Conservation (phyloP, 2,329 filamentous ascomycete species). For the Ascochyta fabae region DNA sequence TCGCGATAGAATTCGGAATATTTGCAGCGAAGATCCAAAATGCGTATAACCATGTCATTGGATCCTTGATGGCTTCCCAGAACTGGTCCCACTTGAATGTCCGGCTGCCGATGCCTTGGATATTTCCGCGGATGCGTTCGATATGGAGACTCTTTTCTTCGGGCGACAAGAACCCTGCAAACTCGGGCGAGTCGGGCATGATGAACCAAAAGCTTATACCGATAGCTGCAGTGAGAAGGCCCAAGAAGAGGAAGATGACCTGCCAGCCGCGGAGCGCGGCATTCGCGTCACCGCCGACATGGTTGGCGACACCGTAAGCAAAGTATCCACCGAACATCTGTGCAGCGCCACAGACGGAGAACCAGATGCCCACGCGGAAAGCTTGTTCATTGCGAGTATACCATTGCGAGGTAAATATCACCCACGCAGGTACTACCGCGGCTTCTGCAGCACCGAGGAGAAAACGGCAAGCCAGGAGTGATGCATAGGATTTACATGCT, state of each 20-base stretch:
- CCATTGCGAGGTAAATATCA: constrained; percentile 28
- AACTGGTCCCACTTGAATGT: constrained; percentile 47
- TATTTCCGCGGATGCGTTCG: constrained; percentile 47
- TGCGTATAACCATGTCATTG: constrained; percentile 44
- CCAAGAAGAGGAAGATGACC: constrained; percentile 46
- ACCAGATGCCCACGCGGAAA: constrained; percentile 32
- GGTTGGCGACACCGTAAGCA: constrained; percentile 51
- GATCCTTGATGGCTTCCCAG: constrained; percentile 44
- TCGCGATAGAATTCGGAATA: constrained; percentile 48
- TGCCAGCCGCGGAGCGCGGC: constrained; percentile 50
- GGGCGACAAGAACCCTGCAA: constrained; percentile 26
- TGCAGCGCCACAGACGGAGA: constrained; percentile 32
- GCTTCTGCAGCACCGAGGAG: constrained; percentile 33
- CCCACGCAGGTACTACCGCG: constrained; percentile 27
- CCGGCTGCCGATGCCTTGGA: constrained; percentile 45
- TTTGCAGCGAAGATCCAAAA: constrained; percentile 51
- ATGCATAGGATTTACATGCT: constrained; percentile 28
- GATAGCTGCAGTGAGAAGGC: constrained; percentile 52
- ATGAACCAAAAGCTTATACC: constrained; percentile 51
- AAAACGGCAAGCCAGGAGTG: constrained; percentile 27
- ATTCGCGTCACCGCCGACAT: constrained; percentile 55
- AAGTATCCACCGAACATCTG: constrained; percentile 41
- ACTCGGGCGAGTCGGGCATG: constrained; percentile 47
- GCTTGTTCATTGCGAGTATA: constrained; percentile 23
- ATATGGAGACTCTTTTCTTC: constrained; percentile 41